phyloP scores from a whole-genome alignment of 331 rosid species.

The Quercus lobata region DNA sequence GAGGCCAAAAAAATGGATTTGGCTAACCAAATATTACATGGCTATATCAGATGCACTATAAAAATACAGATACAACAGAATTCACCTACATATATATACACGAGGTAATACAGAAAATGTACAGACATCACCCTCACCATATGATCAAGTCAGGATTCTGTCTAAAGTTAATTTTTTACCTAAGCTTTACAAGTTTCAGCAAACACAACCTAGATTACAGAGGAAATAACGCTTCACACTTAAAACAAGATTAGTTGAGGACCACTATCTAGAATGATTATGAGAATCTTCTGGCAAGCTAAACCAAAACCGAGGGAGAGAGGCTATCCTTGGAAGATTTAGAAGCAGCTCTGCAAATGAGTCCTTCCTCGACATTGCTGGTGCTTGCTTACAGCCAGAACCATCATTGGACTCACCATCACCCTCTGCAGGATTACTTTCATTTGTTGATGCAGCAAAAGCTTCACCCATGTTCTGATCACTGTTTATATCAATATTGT shows the following conservation, averaged over 20 bases:
- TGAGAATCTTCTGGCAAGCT: conserved; percentile 48
- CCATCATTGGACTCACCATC: conserved; percentile 27
- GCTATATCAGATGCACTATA: background rate
- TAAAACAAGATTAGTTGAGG: conserved; percentile 4
- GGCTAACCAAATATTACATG: too few relatives aligned
- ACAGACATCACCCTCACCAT: background rate
- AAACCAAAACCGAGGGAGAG: conserved; percentile 73
- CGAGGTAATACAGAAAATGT: background rate
- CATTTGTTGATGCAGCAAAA: conserved; percentile 14
- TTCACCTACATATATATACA: background rate
- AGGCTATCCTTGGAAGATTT: conserved; percentile 87
- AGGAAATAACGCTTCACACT: conserved; percentile 1
- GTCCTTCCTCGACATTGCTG: conserved; percentile 64
- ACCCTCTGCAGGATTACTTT: conserved; percentile 26
- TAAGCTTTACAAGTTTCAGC: conserved; percentile 1
- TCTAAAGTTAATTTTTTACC: background rate
- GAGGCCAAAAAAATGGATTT: too few relatives aligned
- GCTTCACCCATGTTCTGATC: conserved; percentile 24
- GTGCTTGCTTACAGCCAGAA: conserved; percentile 40
- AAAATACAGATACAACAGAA: background rate
- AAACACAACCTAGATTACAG: conserved; percentile 21
- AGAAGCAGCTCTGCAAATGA: conserved; percentile 73
- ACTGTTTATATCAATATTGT: background rate
- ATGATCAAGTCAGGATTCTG: background rate
- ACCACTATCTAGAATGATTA: conserved; percentile 39